Base-by-base conservation (phyloP, 805 yeast species). In the Tetrapisispora fleetii region DNA sequence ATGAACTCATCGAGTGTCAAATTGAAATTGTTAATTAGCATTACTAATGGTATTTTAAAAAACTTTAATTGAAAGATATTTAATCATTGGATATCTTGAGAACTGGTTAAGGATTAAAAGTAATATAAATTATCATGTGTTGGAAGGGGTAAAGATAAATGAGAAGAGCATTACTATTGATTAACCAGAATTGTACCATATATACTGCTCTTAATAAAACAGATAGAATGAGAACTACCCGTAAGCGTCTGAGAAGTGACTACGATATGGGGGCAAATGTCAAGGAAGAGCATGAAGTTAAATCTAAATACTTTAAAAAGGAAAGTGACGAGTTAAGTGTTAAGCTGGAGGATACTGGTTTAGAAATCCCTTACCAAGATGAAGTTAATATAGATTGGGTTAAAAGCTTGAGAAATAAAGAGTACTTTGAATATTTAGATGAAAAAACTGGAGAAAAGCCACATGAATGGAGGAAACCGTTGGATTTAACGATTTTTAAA, bases 231-330 rank as follows among this genome's bases (percentile, higher is more conserved):
- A 22, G 28, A 16, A 16, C 6, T 11, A 32, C 37, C 16, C 38
- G 45, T 9, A 45, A 45, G 17, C 38, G 47, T 18, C 4, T 28
- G 13, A 45, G 42, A 38, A 28, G 21, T 18, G 28, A 43, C 2
- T 27, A 24, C 16, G n/a, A 21, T 2, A 69, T 91, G 19, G 48
- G n/a, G 3, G 35, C 11, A 21, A 9, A 24, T 7, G 21, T 28
- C 4, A 18, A 19, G 19, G 42, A 38, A n/a, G 39, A 40, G 19
- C 18, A 38, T 33, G 21, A 27, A 35, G 17, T 43, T 13, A 41
- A 33, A 46, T 52, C 55, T 1, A 47, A 52, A 40, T 47, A 48
- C 19, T 48, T 50, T 27, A 48, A 48, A 28, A 48, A 43, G 22
- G 50, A 47, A 19, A 32, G 37, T 35, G 43, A 27, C 13, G 45